These are phyloP conservation scores for Beauveria asiatica DNA, from an alignment of 2,329 filamentous ascomycete genomes.

Conservation along the genomic window DNA sequence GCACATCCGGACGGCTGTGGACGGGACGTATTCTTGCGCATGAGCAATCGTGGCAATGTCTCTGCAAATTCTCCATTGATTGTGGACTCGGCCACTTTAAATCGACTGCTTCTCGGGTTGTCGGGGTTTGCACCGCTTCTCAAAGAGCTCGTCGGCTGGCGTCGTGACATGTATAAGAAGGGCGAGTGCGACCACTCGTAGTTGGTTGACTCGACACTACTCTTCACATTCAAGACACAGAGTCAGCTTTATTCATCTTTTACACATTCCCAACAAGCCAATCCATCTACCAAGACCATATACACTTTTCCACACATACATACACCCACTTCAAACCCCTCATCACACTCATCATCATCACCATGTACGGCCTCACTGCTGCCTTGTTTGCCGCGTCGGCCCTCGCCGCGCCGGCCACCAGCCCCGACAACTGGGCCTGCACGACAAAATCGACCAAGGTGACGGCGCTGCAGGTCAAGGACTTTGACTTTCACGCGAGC, in stretches of 20 bases:
- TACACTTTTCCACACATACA: background rate
- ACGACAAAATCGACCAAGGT: slow-evolving; percentile 15
- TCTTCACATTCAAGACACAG: background rate
- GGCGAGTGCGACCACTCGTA: background rate
- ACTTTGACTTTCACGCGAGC: slow-evolving; percentile 40
- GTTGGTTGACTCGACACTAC: background rate
- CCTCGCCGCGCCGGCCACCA: slow-evolving; percentile 17
- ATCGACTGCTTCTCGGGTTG: background rate
- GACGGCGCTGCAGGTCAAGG: slow-evolving; percentile 30
- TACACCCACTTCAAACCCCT: background rate
- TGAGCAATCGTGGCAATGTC: no score
- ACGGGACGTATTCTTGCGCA: no score
- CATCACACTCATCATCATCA: slow-evolving; percentile 1
- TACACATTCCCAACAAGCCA: background rate
- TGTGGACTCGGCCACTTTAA: no score
- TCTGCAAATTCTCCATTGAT: no score
- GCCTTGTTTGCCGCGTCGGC: slow-evolving; percentile 19
- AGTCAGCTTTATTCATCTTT: background rate
- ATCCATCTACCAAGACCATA: background rate
- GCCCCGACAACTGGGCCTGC: slow-evolving; percentile 14
- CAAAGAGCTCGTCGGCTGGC: background rate
- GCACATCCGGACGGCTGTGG: no score
- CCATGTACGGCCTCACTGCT: slow-evolving; percentile 16
- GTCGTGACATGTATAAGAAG: slow-evolving; percentile 6
- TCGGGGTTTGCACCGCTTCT: background rate